Conservation (phyloP, 1,284 basidiomycete species). For the Ceratobasidium sp. region DNA sequence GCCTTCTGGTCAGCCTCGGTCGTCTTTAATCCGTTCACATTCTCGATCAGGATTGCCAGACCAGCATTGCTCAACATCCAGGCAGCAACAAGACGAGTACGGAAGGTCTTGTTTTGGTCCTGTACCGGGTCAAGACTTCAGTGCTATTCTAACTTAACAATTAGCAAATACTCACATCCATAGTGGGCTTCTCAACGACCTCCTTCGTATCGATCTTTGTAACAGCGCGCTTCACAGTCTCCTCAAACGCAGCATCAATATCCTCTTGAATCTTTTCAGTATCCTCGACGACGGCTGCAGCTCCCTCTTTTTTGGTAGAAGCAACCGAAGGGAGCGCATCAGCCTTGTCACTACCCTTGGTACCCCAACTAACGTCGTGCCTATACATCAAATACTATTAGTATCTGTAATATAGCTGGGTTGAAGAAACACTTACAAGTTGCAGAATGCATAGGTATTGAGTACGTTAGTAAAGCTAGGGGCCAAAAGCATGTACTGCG, state of each 20-base stretch:
- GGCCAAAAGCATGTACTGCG: constrained; percentile 90
- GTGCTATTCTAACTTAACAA: constrained; percentile 48
- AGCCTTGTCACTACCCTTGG: constrained; percentile 95
- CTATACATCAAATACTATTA: constrained; percentile 56
- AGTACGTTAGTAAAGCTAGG: constrained; percentile 94
- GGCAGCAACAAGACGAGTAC: constrained; percentile 84
- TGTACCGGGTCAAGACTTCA: constrained; percentile 49
- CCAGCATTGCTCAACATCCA: constrained; percentile 90
- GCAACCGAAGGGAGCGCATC: constrained; percentile 93
- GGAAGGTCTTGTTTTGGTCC: constrained; percentile 94
- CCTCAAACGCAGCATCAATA: constrained; percentile 93
- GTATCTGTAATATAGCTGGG: constrained; percentile 16
- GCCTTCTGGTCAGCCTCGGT: constrained; percentile 60
- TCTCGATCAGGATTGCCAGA: constrained; percentile 86
- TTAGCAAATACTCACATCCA: constrained; percentile 68
- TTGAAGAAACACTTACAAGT: constrained; percentile 70
- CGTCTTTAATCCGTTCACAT: constrained; percentile 80
- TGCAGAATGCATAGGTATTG: constrained; percentile 97
- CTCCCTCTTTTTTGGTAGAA: constrained; percentile 76
- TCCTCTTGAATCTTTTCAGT: constrained; percentile 85
- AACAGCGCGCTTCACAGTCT: constrained; percentile 92
- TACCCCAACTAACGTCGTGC: constrained; percentile 79
- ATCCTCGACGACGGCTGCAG: constrained; percentile 84
- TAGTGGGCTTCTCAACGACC: constrained; percentile 81
- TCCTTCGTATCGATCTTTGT: constrained; percentile 82